A percentile compares a stretch with the other conserved stretches of the same genome.
phyloP scores from a whole-genome alignment of 768 basidiomycete genomes.

The Collybia sp. region DNA sequence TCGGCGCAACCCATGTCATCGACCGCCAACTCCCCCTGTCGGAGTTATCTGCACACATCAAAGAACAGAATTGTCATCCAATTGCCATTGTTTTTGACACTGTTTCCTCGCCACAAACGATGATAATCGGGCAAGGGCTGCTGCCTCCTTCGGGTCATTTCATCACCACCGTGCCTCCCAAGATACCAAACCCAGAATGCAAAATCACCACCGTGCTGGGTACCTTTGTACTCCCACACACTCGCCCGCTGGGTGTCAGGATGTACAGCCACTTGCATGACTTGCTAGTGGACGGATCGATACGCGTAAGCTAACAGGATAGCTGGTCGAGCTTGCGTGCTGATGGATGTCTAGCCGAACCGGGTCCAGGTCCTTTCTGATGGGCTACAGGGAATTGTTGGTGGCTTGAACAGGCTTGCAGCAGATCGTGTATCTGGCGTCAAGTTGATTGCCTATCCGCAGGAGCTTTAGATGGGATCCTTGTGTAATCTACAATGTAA shows the following conservation, averaged over 20 bases:
- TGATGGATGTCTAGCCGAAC: not conserved
- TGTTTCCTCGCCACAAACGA: conserved; percentile 27
- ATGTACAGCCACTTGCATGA: not conserved
- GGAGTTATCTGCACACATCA: not conserved
- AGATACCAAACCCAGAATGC: conserved; percentile 15
- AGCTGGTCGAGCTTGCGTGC: not conserved
- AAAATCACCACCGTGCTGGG: not conserved
- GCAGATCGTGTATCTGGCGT: not conserved
- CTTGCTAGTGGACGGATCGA: not conserved
- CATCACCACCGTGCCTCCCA: conserved; percentile 6
- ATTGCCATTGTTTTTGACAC: conserved; percentile 19
- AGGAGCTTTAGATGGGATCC: not conserved
- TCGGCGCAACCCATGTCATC: conserved; percentile 34
- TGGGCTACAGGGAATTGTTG: not conserved
- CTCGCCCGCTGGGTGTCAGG: not conserved
- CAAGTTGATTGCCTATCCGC: not conserved
- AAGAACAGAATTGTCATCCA: conserved; percentile 7
- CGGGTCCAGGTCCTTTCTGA: not conserved
- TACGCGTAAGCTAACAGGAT: not conserved
- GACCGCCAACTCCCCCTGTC: conserved; percentile 11
- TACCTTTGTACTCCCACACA: not conserved
- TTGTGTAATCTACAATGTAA: too few species aligned
- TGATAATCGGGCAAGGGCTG: conserved; percentile 26
- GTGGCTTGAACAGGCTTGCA: not conserved
- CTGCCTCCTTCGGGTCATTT: conserved; percentile 32